Conservation (phyloP, 768 basidiomycete genomes). For the Trametes meyenii region DNA sequence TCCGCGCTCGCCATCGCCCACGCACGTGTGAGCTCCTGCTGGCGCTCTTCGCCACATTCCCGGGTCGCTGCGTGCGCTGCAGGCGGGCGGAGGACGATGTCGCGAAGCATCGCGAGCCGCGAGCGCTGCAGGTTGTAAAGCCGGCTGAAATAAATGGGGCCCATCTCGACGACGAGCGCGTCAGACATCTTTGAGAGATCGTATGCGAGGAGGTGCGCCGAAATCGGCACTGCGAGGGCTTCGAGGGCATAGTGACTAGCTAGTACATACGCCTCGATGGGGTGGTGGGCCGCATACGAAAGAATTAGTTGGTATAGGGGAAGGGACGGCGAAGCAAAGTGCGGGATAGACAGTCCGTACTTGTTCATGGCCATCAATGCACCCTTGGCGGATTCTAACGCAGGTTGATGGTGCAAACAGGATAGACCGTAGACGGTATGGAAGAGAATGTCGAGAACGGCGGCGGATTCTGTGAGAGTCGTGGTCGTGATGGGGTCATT, state of each 20-base stretch:
- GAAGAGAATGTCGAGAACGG: constrained; percentile 68
- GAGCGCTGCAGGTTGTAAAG: constrained; percentile 41
- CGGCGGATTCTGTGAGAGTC: constrained; percentile 58
- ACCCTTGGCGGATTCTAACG: constrained; percentile 43
- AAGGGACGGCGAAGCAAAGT: constrained; percentile 29
- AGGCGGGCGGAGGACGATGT: constrained; percentile 32
- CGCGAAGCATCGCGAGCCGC: constrained; percentile 39
- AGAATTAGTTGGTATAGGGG: constrained; percentile 39
- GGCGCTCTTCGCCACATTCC: constrained; percentile 21
- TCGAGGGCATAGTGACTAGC: constrained; percentile 40
- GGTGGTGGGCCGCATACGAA: constrained; percentile 36
- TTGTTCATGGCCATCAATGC: constrained; percentile 27
- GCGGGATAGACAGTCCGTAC: constrained; percentile 32
- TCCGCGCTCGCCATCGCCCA: constrained; percentile 26
- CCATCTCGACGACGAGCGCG: constrained; percentile 40
- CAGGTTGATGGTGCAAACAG: constrained; percentile 70
- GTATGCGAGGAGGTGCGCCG: constrained; percentile 41
- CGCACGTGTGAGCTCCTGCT: constrained; percentile 28
- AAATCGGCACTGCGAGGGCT: constrained; percentile 41
- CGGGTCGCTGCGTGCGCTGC: constrained; percentile 27
- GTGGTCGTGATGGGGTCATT: constrained; percentile 47
- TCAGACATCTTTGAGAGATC: constrained; percentile 41
- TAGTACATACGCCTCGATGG: constrained; percentile 45
- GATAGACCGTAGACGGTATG: constrained; percentile 73
- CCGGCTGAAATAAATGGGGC: constrained; percentile 43